Percentiles rank a stretch among this genome's conserved stretches.
Evolutionary conservation across 139 green algal genomes (phyloP).

Genomic region (Chlamydomonas eustigma): DNA sequence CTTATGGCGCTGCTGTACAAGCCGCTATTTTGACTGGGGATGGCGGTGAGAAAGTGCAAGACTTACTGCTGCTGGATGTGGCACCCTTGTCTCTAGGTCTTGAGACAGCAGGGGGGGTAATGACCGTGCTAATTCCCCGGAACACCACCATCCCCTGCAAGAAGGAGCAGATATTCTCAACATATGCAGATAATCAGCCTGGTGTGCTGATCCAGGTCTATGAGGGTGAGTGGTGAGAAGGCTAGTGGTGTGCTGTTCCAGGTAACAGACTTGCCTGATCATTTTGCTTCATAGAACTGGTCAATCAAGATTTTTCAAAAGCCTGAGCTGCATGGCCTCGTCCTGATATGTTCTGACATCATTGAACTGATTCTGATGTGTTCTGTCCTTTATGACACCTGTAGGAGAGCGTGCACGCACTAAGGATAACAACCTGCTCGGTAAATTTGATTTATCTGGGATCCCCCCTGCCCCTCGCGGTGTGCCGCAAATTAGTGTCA

Average conservation of each 20-base stretch:
- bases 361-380: no score
- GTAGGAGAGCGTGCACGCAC: constrained; percentile 79
- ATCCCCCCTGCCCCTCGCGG: constrained; percentile 95
- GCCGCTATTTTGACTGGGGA: constrained; percentile 94
- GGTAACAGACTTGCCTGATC: no score
- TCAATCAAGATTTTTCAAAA: no score
- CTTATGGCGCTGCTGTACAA: constrained; percentile 95
- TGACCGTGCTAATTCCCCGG: constrained; percentile 88
- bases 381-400: background rate
- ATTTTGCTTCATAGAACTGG: no score
- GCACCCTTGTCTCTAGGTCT: constrained; percentile 92
- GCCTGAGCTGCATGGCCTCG: no score
- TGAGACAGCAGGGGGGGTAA: constrained; percentile 79
- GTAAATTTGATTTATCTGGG: constrained; percentile 97
- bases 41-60: constrained; percentile 92
- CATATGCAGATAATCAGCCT: constrained; percentile 98
- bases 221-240: constrained; percentile 19
- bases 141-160: constrained; percentile 99
- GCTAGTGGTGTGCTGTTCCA: no score
- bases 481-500: constrained; percentile 95
- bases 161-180: constrained; percentile 99
- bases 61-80: constrained; percentile 97
- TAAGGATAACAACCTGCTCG: constrained; percentile 95
- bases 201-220: constrained; percentile 91
- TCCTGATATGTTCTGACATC: no score